Base-by-base conservation (phyloP, 169 alveolate genomes). In the Eimeria tenella region DNA sequence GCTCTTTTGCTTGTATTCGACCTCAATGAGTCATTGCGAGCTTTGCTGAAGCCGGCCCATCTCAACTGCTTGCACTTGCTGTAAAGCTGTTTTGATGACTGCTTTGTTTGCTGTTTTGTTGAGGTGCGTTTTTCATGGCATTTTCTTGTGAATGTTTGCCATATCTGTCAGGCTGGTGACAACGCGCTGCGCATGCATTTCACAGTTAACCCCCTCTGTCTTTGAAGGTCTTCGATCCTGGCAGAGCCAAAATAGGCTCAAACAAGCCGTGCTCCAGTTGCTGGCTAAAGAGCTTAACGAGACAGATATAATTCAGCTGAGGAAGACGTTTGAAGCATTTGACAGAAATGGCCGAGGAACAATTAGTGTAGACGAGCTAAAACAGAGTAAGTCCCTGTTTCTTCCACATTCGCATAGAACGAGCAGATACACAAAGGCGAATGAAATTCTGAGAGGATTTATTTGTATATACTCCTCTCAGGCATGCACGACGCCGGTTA, bases 321-420 rank as follows among this genome's bases (percentile, higher is more conserved):
- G 94, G 63, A 90, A 94, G 92, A 92, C 90, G 65, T 95, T 95
- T 87, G 73, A 62, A 23, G 96, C 96, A 13, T 65, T 95, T n/a
- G 97, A 95, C 83, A 74, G 58, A 53, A 70, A 73, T 10, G 96
- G 96, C 49, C 95, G 93, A 68, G 97, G 97, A 50, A 94, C 94
- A 25, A 73, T 95, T 49, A 55, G 87, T 11, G 50, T 70, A 5
- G 97, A 95, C 52, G 97, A 95, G n/a, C 65, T 95, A 25, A 77
- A 77, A 31, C 55, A 93, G 52, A 83, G 95, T 74, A 25, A 68
- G 77, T 58, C 68, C 68, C 68, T 58, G 21, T 58, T 10, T 58
- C 42, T 31, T 31, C 42, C 42, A 31, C 42, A 31, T 31, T 31
- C 42, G 42, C 42, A 31, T 31, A 2, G 42, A 31, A 31, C 42